Evolutionary conservation across 2,329 filamentous ascomycete genomes (phyloP).

Genomic region (Aspergillus clavatus): DNA sequence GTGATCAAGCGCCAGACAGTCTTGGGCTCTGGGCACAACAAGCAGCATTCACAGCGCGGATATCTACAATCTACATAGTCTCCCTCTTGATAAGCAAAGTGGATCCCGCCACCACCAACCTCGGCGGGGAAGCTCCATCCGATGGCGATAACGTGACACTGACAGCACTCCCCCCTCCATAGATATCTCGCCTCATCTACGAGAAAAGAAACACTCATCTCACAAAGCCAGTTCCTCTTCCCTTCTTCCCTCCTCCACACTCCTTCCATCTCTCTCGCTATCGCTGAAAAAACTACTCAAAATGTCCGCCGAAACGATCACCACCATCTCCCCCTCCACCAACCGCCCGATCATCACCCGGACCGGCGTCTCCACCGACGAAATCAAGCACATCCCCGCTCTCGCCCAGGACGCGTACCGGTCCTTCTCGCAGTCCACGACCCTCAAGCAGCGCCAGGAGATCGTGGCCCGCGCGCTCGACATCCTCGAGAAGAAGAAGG

Average conservation of each 20-base stretch:
- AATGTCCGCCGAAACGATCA: slow-evolving; percentile 55
- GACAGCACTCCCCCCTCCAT: slow-evolving; percentile 4
- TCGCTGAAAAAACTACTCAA: slow-evolving; percentile 2
- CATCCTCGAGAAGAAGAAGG: slow-evolving; percentile 63
- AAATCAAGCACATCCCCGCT: slow-evolving; percentile 67
- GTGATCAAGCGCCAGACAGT: no score
- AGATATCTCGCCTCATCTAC: no score
- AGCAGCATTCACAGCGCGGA: no score
- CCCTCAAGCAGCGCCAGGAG: slow-evolving; percentile 67
- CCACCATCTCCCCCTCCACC: slow-evolving; percentile 84
- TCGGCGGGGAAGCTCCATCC: slow-evolving; percentile 6
- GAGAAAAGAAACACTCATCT: no score
- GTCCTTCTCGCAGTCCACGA: slow-evolving; percentile 71
- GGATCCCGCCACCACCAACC: slow-evolving; percentile 5
- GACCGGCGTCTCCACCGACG: slow-evolving; percentile 64
- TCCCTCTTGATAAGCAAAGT: no score
- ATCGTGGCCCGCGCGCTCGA: slow-evolving; percentile 77
- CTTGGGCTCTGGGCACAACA: no score
- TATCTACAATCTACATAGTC: no score
- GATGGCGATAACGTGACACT: slow-evolving; percentile 11
- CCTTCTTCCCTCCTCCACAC: no score
- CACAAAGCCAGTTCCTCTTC: no score
- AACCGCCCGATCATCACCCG: slow-evolving; percentile 79
- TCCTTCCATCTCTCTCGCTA: no score
- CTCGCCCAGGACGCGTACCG: slow-evolving; percentile 70